Evolutionary conservation across 768 basidiomycete genomes (phyloP), one percentile per base, ranked within the genome.

Genomic region (Boletus patriciae): DNA sequence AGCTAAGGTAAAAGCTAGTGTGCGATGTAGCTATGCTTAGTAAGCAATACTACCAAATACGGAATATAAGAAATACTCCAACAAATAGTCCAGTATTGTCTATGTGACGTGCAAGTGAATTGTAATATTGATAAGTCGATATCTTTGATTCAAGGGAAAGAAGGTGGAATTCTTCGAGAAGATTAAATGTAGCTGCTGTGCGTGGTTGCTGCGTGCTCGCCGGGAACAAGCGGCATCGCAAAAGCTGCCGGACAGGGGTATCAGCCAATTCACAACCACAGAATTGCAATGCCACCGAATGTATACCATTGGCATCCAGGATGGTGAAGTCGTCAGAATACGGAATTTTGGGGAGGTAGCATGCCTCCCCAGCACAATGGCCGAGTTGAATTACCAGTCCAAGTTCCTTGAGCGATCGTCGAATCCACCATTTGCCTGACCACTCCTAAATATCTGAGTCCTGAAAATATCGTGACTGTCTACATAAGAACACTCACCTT

Each of bases 111-210:
- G 61, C 60, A 1, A 78, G 44, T 0, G 63, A 54, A 21, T 43
- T 49, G 52, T 74, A 73, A 43, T 66, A 74, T 12, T 78, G 68
- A 33, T 70, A 70, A 0, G 54, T 55, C 0, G 71, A 69, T 0
- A 66, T 40, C 37, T 76, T 76, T 4, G 72, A 71, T 29, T 68
- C 63, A 1, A 58, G 47, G 2, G 52, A 58, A 6, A 58, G 37
- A 19, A 58, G 36, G 4, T 58, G 52, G 12, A 23, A 58, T 38
- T 54, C 34, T 23, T 50, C 44, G 0, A 58, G 16, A 4, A 54
- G 8, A 13, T 5, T 44, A 6, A 58, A 58, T 2, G 52, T 54
- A 0, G 34, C 57, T 2, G n/a, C 57, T 6, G 72, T 73, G 18
- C 61, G 50, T 7, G 76, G 76, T 4, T 63, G 31, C 0, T 49